phyloP scores from a whole-genome alignment of 192 early-diverging fungal species.

The Umbelopsis isabellina region DNA sequence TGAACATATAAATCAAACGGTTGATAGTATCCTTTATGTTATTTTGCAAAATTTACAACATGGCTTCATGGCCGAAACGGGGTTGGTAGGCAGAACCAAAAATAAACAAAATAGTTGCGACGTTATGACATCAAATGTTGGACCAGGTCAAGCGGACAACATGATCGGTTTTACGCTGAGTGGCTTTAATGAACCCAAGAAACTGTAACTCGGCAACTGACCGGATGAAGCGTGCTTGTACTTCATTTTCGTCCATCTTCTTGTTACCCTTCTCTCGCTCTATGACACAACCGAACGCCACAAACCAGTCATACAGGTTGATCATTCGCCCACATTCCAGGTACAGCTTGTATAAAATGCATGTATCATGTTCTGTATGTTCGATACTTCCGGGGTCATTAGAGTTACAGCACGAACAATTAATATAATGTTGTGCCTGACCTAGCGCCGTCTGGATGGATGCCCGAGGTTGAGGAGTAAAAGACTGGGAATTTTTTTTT shows the following conservation, averaged over 20 bases:
- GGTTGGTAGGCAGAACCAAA: background rate
- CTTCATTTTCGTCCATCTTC: conserved; percentile 52
- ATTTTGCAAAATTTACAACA: too few species aligned
- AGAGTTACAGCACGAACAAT: conserved; percentile 77
- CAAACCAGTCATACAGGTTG: conserved; percentile 92
- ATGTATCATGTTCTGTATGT: conserved; percentile 79
- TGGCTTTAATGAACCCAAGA: conserved; percentile 89
- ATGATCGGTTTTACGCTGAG: conserved; percentile 92
- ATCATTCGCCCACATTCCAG: conserved; percentile 92
- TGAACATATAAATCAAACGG: too few species aligned
- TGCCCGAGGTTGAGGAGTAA: conserved; percentile 82
- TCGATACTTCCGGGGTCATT: conserved; percentile 43
- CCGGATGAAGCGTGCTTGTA: conserved; percentile 83
- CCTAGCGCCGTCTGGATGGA: conserved; percentile 84
- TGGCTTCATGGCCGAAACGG: too few species aligned
- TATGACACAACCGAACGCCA: conserved; percentile 81
- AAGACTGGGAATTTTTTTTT: conserved; percentile 52
- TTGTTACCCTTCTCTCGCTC: conserved; percentile 54
- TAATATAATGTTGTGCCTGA: conserved; percentile 75
- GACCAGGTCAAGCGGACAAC: conserved; percentile 86
- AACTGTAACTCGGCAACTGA: conserved; percentile 86
- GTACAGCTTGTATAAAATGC: conserved; percentile 89
- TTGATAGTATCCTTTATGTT: too few species aligned
- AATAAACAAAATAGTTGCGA: conserved; percentile 5
- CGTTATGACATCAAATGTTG: conserved; percentile 33